These are phyloP conservation scores for Xerocomus cyaneibrunnescens DNA, from an alignment of 1,284 basidiomycete species.

Conservation along the genomic window DNA sequence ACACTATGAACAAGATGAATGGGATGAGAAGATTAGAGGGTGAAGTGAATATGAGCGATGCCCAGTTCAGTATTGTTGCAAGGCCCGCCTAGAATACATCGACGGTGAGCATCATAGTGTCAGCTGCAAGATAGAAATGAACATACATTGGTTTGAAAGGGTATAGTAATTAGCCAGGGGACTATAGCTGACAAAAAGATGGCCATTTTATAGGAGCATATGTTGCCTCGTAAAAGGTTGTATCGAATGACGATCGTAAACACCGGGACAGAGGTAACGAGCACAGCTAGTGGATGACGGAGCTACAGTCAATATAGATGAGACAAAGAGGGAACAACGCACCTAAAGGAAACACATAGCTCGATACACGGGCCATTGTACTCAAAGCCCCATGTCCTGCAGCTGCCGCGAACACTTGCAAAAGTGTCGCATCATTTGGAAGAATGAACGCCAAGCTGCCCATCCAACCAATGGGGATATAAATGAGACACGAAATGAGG, in stretches of 20 bases:
- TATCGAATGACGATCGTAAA: conserved; percentile 28
- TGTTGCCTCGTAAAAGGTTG: conserved; percentile 26
- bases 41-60: conserved; percentile 26
- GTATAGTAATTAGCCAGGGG: conserved; percentile 25
- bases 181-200: conserved; percentile 27
- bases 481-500: conserved; percentile 26
- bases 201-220: conserved; percentile 27
- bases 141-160: conserved; percentile 29
- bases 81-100: conserved; percentile 10
- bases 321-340: background rate
- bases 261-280: conserved; percentile 28
- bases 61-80: conserved; percentile 24
- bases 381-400: conserved; percentile 1
- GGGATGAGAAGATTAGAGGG: conserved; percentile 26
- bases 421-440: conserved; percentile 12
- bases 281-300: conserved; percentile 19
- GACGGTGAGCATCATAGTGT: background rate
- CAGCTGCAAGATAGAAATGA: background rate
- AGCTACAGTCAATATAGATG: background rate
- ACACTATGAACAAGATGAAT: conserved; percentile 24
- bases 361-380: conserved; percentile 16
- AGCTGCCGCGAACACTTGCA: conserved; percentile 16
- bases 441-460: conserved; percentile 18
- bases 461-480: conserved; percentile 27
- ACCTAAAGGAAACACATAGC: conserved; percentile 28